Percentiles rank a stretch among this genome's conserved stretches.
Conservation (phyloP, 2,329 filamentous ascomycete genomes). For the Monosporascus sp. region DNA sequence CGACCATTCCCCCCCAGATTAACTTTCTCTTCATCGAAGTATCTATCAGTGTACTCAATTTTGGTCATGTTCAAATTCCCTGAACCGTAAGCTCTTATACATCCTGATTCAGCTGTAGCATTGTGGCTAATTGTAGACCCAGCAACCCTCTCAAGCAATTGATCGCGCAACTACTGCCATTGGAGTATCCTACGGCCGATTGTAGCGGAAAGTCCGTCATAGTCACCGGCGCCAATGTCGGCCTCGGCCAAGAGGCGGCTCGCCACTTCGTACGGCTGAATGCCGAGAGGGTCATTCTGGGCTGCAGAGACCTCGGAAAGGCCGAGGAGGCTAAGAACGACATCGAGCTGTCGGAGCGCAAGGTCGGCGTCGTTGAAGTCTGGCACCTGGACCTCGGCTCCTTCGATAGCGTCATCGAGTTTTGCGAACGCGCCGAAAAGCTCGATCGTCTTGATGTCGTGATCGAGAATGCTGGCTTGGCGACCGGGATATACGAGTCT, state of each 20-base stretch:
- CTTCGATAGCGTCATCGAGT: conserved; percentile 31
- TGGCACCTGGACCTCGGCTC: conserved; percentile 39
- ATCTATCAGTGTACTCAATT: no score
- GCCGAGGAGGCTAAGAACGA: conserved; percentile 34
- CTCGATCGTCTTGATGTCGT: conserved; percentile 37
- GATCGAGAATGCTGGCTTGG: conserved; percentile 35
- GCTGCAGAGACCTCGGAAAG: conserved; percentile 32
- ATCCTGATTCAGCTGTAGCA: neutral
- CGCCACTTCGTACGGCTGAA: conserved; percentile 34
- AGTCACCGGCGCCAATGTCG: conserved; percentile 38
- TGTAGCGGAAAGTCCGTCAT: conserved; percentile 32
- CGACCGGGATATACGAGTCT: conserved; percentile 9
- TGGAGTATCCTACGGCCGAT: conserved; percentile 8
- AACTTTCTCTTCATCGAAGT: no score
- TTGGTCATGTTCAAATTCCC: neutral
- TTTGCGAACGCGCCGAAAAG: conserved; percentile 25
- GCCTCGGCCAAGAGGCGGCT: conserved; percentile 37
- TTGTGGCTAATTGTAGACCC: neutral
- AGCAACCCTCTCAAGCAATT: conserved; percentile 1
- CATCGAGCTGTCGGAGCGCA: conserved; percentile 25
- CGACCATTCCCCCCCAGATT: no score
- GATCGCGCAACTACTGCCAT: neutral
- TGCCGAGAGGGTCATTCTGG: conserved; percentile 37
- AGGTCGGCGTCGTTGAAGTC: conserved; percentile 28
- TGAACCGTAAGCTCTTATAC: neutral